Evolutionary conservation across 768 basidiomycete species (phyloP), one percentile per base, ranked within the genome.

Genomic region (Boletus sp.): DNA sequence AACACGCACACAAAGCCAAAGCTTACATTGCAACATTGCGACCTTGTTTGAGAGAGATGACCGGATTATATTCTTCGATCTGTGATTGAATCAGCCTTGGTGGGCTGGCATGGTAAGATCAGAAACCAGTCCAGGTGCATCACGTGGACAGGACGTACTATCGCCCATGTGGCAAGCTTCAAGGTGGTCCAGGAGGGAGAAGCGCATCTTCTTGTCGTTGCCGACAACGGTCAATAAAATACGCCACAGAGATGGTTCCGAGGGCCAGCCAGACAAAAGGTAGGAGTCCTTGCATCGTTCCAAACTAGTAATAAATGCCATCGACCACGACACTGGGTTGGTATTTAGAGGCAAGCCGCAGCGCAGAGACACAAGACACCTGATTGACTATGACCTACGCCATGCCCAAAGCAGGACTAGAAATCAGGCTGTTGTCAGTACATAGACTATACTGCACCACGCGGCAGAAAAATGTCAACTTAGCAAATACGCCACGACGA

Each of bases 1-100:
- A 24, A 3, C 5, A 32, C 24, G 18, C 7, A 1, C 41, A 7
- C 24, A 24, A 24, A 24, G 24, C 24, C 30, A 47, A 32, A 10
- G 7, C 55, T 7, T 6, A 57, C 62, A 18, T 71, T 28, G n/a
- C 65, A 6, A 69, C 59, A 28, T 71, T 58, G 7, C 33, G 30
- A n/a, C 65, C 69, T 47, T 71, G 60, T 30, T 42, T 55, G 47
- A 69, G 55, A 10, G 69, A 66, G 39, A 71, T 56, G 10, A 71
- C 52, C 0, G 69, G 69, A 1, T 67, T 64, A 17, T 71, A 71
- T 45, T 57, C 39, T 50, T 69, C 55, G 28, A 71, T 63, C 68
- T 64, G 71, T 17, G 60, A 57, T 24, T 64, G 59, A 17, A 68
- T 61, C 39, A 55, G 5, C 15, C 51, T 50, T 10, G 66, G 63